These are phyloP conservation scores for Colletotrichum tofieldiae DNA, from an alignment of 2,329 filamentous ascomycete species.

Conservation along the genomic window DNA sequence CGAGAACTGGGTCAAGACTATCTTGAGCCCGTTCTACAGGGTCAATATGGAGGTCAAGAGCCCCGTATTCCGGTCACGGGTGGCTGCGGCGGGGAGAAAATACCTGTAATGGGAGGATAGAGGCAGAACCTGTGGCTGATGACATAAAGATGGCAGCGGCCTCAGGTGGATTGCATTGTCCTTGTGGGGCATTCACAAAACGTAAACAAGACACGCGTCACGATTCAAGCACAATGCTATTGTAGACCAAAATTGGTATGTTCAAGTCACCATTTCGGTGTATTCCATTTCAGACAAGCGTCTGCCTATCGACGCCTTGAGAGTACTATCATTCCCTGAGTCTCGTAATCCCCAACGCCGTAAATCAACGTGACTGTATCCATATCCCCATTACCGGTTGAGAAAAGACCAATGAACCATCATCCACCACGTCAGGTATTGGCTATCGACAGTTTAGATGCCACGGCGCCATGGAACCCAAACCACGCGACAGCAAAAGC, in stretches of 20 bases:
- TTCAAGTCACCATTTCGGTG: constrained; percentile 45
- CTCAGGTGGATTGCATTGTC: background rate
- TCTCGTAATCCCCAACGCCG: constrained; percentile 48
- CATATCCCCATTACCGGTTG: constrained; percentile 39
- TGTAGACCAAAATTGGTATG: constrained; percentile 3
- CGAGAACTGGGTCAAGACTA: constrained; percentile 95
- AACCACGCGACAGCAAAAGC: background rate
- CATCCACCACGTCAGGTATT: background rate
- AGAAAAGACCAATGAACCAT: constrained; percentile 42
- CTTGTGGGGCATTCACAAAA: background rate
- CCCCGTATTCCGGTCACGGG: constrained; percentile 85
- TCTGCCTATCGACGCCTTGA: constrained; percentile 45
- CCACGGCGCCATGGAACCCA: constrained; percentile 26
- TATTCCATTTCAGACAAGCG: constrained; percentile 44
- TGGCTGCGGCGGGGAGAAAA: constrained; percentile 92
- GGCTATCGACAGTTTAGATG: background rate
- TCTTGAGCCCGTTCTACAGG: constrained; percentile 97
- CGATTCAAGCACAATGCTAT: background rate
- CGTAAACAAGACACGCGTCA: constrained; percentile 13
- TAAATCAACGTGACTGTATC: constrained; percentile 46
- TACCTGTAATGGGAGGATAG: constrained; percentile 73
- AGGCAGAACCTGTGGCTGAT: background rate
- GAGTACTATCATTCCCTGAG: constrained; percentile 43
- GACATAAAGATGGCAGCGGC: background rate
- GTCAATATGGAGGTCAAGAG: constrained; percentile 89